Evolutionary conservation across 306 rosid genomes (phyloP), one percentile per base, ranked within the genome.

Genomic region (Corylus americana): DNA sequence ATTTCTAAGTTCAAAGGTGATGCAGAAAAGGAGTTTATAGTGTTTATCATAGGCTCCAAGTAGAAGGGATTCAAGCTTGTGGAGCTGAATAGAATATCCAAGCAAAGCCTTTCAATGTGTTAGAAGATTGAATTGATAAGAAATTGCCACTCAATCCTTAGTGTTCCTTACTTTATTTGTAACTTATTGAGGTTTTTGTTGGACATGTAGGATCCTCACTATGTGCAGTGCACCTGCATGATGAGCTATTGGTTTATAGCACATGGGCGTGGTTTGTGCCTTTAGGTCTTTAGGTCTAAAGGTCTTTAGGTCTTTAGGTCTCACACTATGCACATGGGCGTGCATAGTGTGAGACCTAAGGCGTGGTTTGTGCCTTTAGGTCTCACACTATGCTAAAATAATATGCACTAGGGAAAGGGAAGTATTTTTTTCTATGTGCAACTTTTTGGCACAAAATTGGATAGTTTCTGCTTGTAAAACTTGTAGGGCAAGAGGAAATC

Each of bases 151-250:
- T 3, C 18, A 39, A 67, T 61, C 39, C 39, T 4, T 61, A 11
- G 16, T 25, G 27, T 61, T 11, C 5, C 25, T 25, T 10, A 10
- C 17, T 61, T 61, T 66, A 66, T 54, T 75, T 47, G 75, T 55
- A 69, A 54, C 29, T 74, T 71, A 73, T 72, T 10, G 66, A 73
- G 73, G 61, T 61, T 70, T 61, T 53, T 69, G 49, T 66, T 76
- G 55, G 25, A 61, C 35, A 22, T 44, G 20, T 10, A 64, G 55
- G 75, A 70, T 44, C 31, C 70, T 37, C 69, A 62, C 76, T 7
- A 63, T 29, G 55, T 37, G 27, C 48, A 29, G 8, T 59, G 66
- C 27, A 11, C 66, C 49, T 17, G 12, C 49, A 39, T 39, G 39
- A 8, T 11, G 37, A 37, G 22, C 70, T 66, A 10, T 49, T 66